A percentile compares a stretch with the other conserved stretches of the same genome.
Conservation (phyloP, 2,329 filamentous ascomycete genomes). For the Pestalotiopsis fici region DNA sequence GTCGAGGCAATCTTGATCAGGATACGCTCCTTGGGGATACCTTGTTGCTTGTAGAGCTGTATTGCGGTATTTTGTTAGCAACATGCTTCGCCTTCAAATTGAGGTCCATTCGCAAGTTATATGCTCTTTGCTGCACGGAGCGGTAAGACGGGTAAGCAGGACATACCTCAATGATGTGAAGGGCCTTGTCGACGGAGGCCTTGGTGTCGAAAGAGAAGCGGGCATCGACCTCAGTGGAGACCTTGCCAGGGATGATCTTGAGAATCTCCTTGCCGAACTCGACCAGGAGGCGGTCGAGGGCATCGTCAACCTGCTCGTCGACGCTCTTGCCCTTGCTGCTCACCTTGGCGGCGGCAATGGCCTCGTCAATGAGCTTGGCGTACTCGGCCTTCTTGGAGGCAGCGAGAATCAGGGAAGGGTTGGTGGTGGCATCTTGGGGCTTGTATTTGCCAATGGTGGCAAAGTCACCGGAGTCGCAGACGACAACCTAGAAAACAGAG, state of each 20-base stretch:
- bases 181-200: constrained; percentile 90
- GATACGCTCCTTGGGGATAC: constrained; percentile 89
- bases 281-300: constrained; percentile 91
- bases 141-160: constrained; percentile 10
- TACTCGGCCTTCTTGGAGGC: constrained; percentile 98
- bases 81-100: background rate
- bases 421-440: constrained; percentile 99
- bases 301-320: constrained; percentile 83
- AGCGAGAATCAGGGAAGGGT: constrained; percentile 97
- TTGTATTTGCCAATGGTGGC: constrained; percentile 98
- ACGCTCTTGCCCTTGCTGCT: constrained; percentile 64
- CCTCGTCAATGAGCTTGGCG: constrained; percentile 84
- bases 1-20: constrained; percentile 99
- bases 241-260: constrained; percentile 94
- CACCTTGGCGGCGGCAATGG: constrained; percentile 83
- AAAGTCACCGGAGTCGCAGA: constrained; percentile 93
- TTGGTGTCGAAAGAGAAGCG: constrained; percentile 94
- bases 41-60: constrained; percentile 91
- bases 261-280: constrained; percentile 99
- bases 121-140: background rate
- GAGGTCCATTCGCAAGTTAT: too few relatives aligned
- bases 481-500: constrained; percentile 69
- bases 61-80: constrained; percentile 11
- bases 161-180: constrained; percentile 91
- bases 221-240: constrained; percentile 98